A percentile compares a stretch with the other conserved stretches of the same genome.
phyloP scores from a whole-genome alignment of 192 early-diverging fungal genomes.

The Diversispora epigaea region DNA sequence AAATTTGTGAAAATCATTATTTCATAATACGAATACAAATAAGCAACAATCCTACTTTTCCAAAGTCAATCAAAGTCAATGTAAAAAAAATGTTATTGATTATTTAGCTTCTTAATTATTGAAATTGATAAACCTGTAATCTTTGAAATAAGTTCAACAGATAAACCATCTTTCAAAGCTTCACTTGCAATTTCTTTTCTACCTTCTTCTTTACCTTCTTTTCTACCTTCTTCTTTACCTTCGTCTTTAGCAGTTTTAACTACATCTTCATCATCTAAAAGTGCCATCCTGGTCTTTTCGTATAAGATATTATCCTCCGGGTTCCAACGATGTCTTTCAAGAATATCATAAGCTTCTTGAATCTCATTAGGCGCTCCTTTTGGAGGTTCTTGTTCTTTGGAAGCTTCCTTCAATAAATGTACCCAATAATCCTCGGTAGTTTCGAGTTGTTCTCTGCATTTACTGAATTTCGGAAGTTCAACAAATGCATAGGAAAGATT shows the following conservation, averaged over 20 bases:
- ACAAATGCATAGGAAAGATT: conserved; percentile 8
- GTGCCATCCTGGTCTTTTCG: neutral
- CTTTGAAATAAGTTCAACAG: neutral
- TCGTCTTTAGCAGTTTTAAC: neutral
- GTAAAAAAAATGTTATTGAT: neutral
- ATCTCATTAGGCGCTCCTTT: neutral
- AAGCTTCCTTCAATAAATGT: conserved; percentile 1
- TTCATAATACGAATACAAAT: neutral
- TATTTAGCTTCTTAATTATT: neutral
- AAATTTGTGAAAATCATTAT: neutral
- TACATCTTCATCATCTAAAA: neutral
- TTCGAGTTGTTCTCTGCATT: neutral
- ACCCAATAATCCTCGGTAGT: conserved; percentile 3
- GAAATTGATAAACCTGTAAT: conserved; percentile 5
- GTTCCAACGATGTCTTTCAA: neutral
- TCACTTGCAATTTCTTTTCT: neutral
- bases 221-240: neutral
- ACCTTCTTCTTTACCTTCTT: neutral
- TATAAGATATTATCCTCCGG: neutral
- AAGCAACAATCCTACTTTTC: neutral
- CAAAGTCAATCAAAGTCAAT: neutral
- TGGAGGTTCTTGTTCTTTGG: neutral
- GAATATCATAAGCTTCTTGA: neutral
- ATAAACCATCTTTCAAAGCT: neutral
- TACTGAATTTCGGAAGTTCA: conserved; percentile 5